Evolutionary conservation across 148 eudicot species (phyloP), one percentile per base, ranked within the genome.

Genomic region (Bassia scoparia): DNA sequence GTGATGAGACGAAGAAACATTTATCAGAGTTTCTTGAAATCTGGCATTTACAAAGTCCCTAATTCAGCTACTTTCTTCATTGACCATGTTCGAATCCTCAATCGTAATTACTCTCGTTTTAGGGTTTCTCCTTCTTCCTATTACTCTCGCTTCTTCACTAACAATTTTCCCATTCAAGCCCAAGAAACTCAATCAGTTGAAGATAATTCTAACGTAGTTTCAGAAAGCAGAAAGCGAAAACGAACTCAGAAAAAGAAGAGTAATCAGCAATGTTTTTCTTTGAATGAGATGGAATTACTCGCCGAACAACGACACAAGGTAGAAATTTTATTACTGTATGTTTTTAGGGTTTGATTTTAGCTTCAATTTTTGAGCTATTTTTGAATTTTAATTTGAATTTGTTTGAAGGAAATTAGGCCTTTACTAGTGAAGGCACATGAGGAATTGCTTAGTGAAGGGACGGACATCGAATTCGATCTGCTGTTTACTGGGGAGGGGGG

Each of bases 301-400:
- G 97, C 98, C 49, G 89, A 94, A 59, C 84, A 64, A 67, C 96
- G 97, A 56, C 98, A 94, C 66, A 88, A 84, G 87, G 98, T 94
- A 72, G 0, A 31, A 64, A 30, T 74, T 63, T 16, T 3, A 31
- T 26, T 48, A n/a, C n/a, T n/a, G n/a, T n/a, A n/a, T n/a, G n/a
- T 6, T 31, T 34, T 76, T 68, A 31, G 6, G 48, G 46, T 18
- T 49, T 62, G 3, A 54, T 30, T 41, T 67, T 6, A 14, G 35
- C 30, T 38, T 2, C 1, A 31, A 54, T n/a, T n/a, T 1, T 17
- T 56, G 29, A 37, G 46, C 4, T 3, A 10, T 55, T 46, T n/a
- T 35, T 56, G 7, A 30, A 24, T 31, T 52, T 15, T 43, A 44
- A 31, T 29, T 77, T 69, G 41, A 48, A 26, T 60, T 76, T 75